Percentiles rank a stretch among this genome's conserved stretches.
phyloP scores from a whole-genome alignment of 108 stramenopile genomes.

The Bacterosira constricta region DNA sequence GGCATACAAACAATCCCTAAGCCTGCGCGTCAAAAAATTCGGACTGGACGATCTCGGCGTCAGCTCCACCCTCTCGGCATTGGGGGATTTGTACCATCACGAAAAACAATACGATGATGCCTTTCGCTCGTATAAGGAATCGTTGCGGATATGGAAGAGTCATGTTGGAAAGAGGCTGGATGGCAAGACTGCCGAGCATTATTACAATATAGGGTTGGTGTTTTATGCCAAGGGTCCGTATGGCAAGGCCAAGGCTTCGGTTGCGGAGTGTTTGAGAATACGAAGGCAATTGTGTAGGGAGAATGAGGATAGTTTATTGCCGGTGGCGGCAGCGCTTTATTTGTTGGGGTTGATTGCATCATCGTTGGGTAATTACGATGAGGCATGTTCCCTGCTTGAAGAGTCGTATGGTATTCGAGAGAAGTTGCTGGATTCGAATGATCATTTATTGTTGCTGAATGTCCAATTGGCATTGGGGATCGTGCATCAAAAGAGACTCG shows the following conservation, averaged over 20 bases:
- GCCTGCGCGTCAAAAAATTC: slow-evolving; percentile 52
- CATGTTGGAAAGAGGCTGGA: slow-evolving; percentile 33
- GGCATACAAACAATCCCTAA: slow-evolving; percentile 53
- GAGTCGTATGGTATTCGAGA: slow-evolving; percentile 42
- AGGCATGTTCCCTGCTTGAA: slow-evolving; percentile 29
- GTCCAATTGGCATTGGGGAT: slow-evolving; percentile 38
- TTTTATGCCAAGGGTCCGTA: slow-evolving; percentile 52
- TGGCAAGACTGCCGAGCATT: slow-evolving; percentile 37
- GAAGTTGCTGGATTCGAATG: slow-evolving; percentile 5
- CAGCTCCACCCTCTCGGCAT: slow-evolving; percentile 46
- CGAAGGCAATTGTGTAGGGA: slow-evolving; percentile 20
- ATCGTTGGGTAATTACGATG: slow-evolving; percentile 38
- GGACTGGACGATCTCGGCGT: slow-evolving; percentile 47
- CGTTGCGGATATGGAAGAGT: slow-evolving; percentile 50
- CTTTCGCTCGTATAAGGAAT: slow-evolving; percentile 56
- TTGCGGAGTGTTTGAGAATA: slow-evolving; percentile 46
- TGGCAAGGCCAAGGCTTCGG: slow-evolving; percentile 37
- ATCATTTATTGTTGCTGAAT: slow-evolving; percentile 43
- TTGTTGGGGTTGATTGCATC: slow-evolving; percentile 34
- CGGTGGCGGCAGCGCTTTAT: slow-evolving; percentile 34
- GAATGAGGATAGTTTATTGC: slow-evolving; percentile 18
- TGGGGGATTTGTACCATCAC: slow-evolving; percentile 51
- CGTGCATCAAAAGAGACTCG: slow-evolving; percentile 30
- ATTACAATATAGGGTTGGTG: slow-evolving; percentile 50
- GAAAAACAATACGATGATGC: slow-evolving; percentile 47